Base-by-base conservation (phyloP, 1,139 yeast genomes). In the Taphrina flavorubra region DNA sequence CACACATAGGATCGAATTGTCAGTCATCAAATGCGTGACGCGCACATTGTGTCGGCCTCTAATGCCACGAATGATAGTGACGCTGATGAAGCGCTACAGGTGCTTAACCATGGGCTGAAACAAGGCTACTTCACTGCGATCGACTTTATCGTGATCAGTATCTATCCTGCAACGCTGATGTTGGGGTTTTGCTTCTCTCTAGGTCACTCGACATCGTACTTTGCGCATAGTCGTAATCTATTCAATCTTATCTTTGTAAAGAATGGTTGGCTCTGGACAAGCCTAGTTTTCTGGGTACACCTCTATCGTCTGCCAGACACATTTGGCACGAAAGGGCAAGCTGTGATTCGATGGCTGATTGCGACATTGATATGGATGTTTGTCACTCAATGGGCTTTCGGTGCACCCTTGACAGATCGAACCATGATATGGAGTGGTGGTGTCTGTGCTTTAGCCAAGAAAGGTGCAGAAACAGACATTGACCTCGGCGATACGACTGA, bases 241-340 rank as follows among this genome's bases (percentile, higher is more conserved):
- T 77, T 92, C 71, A 94, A 94, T 77, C 83, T 83, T 44, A 66
- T 83, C 4, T 89, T 94, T 76, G 97, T 92, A 56, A 94, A 94
- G 75, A 82, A 82, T 53, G 98, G 97, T 1, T 94, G 99, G 99
- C 83, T 86, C 16, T 94, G 98, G 98, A 92, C 97, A 0, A 83
- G 92, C 0, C 5, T 83, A 2, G 81, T 81, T 6, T 83, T 78
- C 55, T 71, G 75, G 71, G 42, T 53, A n/a, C 75, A 73, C 61
- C 56, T 60, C 39, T 56, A 51, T 16, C 65, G 74, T 18, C 51
- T 71, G 18, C 68, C 71, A n/a, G 60, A 62, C 20, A 69, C 73
- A 6, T 18, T 37, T 11, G 14, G 14, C 20, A 65, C 69, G 25
- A 64, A 69, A 37, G 59, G 53, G 25, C 71, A 65, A 49, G 73